Conservation (phyloP, 2,329 filamentous ascomycete genomes). For the Iodosphaeria phyllophila region DNA sequence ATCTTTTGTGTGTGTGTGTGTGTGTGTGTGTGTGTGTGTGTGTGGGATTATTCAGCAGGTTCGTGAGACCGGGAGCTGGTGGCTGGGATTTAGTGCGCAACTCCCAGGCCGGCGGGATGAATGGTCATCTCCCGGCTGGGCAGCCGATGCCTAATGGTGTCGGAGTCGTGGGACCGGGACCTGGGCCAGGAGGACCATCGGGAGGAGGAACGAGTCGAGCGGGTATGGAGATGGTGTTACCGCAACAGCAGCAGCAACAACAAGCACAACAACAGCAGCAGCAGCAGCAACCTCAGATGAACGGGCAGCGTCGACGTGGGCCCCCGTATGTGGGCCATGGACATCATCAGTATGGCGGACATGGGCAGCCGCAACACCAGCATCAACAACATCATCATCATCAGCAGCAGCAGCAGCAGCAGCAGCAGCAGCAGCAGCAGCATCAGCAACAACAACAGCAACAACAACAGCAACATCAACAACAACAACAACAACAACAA, state of each 20-base stretch:
- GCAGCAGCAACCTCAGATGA: too few relatives aligned
- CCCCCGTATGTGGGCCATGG: constrained; percentile 8
- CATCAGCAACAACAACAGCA: constrained; percentile 19
- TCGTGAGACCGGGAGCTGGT: too few relatives aligned
- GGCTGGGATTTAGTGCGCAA: constrained; percentile 13
- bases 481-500: constrained; percentile 17
- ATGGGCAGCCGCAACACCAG: constrained; percentile 18
- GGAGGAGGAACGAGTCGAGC: constrained; percentile 8
- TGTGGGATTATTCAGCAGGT: too few relatives aligned
- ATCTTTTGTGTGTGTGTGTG: too few relatives aligned
- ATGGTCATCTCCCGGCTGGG: constrained; percentile 62
- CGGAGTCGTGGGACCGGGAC: constrained; percentile 9
- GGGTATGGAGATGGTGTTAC: constrained; percentile 14
- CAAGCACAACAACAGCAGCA: too few relatives aligned
- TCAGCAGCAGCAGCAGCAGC: constrained; percentile 13
- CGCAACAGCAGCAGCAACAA: constrained; percentile 14
- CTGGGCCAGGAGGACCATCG: constrained; percentile 6
- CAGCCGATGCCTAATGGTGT: constrained; percentile 34
- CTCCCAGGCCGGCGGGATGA: constrained; percentile 59
- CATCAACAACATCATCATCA: constrained; percentile 20
- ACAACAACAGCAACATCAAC: constrained; percentile 13
- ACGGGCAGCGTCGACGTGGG: constrained; percentile 6
- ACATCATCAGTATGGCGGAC: constrained; percentile 16
- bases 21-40: too few relatives aligned
- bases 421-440: constrained; percentile 18